These are phyloP conservation scores for Mucor sp. DNA, from an alignment of 371 early-diverging fungal genomes.

Conservation along the genomic window DNA sequence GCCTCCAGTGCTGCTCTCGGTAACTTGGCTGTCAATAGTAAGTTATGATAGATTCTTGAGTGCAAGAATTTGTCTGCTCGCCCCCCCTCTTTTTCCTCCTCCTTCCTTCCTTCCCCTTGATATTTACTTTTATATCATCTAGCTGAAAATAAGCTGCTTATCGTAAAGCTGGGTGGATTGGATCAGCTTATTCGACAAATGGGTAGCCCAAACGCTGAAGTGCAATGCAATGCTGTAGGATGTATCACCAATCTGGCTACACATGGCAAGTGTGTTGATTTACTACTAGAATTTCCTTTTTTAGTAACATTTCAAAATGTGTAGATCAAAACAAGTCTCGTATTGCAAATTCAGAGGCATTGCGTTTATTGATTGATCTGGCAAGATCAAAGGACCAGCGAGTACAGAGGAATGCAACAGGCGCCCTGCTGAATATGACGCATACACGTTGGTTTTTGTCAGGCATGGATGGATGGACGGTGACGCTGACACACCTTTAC, in stretches of 20 bases:
- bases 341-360: constrained; percentile 86
- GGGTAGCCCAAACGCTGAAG: constrained; percentile 86
- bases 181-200: constrained; percentile 90
- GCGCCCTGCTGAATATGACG: constrained; percentile 94
- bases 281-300: background rate
- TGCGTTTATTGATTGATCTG: constrained; percentile 75
- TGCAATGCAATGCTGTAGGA: constrained; percentile 95
- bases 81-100: background rate
- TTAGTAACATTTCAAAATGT: background rate
- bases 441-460: constrained; percentile 63
- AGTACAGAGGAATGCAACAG: constrained; percentile 92
- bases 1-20: constrained; percentile 90
- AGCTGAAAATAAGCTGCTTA: constrained; percentile 82
- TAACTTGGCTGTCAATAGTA: constrained; percentile 87
- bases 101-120: background rate
- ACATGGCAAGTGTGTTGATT: constrained; percentile 55
- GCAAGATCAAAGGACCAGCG: constrained; percentile 86
- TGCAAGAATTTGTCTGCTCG: background rate
- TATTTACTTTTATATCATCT: background rate
- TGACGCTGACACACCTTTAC: background rate
- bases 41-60: constrained; percentile 18
- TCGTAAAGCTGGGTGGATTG: constrained; percentile 86
- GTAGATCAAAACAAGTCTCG: constrained; percentile 87
- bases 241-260: constrained; percentile 95
- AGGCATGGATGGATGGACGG: background rate